Evolutionary conservation across 2,329 filamentous ascomycete genomes (phyloP), one percentile per base, ranked within the genome.

Genomic region (Penicillium janthinellum): DNA sequence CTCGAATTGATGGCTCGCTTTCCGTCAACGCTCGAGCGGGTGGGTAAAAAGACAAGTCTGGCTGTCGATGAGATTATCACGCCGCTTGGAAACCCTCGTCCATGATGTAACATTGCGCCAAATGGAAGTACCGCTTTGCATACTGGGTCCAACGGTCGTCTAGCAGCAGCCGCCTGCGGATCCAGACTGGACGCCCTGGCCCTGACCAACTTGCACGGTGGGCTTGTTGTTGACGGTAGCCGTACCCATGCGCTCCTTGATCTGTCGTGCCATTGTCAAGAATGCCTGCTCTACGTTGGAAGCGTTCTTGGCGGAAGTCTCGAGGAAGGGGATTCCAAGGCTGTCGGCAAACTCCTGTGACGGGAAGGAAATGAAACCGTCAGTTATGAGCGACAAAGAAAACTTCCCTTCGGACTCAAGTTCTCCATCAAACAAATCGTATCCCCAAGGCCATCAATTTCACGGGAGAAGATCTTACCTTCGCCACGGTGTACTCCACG

Each of bases 261-360:
- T 99, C 82, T 99, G 95, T 79, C 95, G 90, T 72, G 95, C 95
- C 95, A 99, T 99, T 79, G 95, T 99, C 82, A 99, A 82, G 89
- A 99, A 99, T 75, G 95, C 94, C 83, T 99, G 95, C 84, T 99
- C 95, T 78, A 99, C 95, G 79, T 99, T 99, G 82, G 91, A 96
- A 69, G 95, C 94, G 82, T 96, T 98, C 90, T 99, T 99, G 76
- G 95, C 95, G 44, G 95, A 99, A 17, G 95, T 99, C 87, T 99
- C 95, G 77, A 99, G 90, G 89, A 99, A 99, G 50, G 95, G 95
- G 70, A 99, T 99, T 73, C 94, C 94, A 70, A 99, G 87, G 84
- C 92, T 96, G 85, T 99, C 95, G 75, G 95, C 95, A 75, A 99
- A 98, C 81, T 99, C 95, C 95, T 98, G 71, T 60, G 67, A 38